Conservation (phyloP, 1,284 basidiomycete genomes). For the Rhodofomes roseus region DNA sequence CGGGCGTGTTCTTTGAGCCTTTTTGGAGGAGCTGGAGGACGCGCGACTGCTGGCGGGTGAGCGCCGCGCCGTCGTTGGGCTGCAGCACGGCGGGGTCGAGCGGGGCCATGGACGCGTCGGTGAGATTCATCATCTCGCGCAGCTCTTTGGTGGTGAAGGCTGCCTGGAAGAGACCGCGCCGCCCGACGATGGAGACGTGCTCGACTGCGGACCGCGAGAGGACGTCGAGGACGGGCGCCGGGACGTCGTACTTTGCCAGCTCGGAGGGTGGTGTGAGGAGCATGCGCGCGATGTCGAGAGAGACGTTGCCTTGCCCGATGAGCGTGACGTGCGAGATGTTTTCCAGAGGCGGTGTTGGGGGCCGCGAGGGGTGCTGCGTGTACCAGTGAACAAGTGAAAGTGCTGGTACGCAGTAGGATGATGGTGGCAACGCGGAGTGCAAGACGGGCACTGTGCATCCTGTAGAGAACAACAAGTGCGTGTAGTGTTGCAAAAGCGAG, state of each 20-base stretch:
- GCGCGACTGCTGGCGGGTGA: constrained; percentile 66
- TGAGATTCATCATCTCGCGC: constrained; percentile 83
- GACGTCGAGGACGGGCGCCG: constrained; percentile 69
- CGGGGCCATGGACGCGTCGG: constrained; percentile 67
- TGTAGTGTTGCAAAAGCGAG: constrained; percentile 65
- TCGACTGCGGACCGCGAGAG: constrained; percentile 63
- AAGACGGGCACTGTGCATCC: constrained; percentile 68
- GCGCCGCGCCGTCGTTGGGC: constrained; percentile 24
- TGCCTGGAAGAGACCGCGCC: constrained; percentile 86
- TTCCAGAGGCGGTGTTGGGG: constrained; percentile 58
- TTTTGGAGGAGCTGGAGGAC: constrained; percentile 65
- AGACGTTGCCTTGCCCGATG: constrained; percentile 96
- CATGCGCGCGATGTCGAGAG: constrained; percentile 91
- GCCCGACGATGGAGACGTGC: constrained; percentile 81
- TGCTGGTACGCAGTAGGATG: constrained; percentile 67
- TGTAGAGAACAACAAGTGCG: constrained; percentile 79
- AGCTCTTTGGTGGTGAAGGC: constrained; percentile 96
- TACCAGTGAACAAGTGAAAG: constrained; percentile 96
- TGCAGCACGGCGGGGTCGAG: constrained; percentile 45
- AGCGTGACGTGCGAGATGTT: constrained; percentile 71
- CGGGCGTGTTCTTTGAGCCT: constrained; percentile 53
- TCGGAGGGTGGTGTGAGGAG: constrained; percentile 67
- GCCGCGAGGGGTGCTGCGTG: constrained; percentile 80
- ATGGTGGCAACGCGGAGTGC: constrained; percentile 52
- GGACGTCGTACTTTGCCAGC: constrained; percentile 79